A percentile compares a stretch with the other conserved stretches of the same genome.
phyloP scores from a whole-genome alignment of 495 filamentous ascomycete genomes.

The Astrothelium macrocarpum region DNA sequence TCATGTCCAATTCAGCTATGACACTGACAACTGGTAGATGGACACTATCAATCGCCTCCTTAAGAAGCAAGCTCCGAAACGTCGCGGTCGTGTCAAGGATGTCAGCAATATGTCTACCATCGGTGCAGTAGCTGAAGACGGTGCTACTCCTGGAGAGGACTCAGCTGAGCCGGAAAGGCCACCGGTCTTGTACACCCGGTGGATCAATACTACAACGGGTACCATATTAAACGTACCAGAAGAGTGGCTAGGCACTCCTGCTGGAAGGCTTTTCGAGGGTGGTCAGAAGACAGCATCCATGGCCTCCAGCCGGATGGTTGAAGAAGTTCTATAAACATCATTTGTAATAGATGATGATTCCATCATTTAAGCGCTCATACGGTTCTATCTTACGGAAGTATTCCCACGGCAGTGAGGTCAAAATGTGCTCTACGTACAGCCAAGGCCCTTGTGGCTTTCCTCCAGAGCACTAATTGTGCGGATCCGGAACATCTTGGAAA shows the following conservation, averaged over 20 bases:
- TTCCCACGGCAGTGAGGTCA: too few species aligned
- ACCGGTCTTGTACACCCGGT: conserved; percentile 64
- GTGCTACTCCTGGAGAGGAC: conserved; percentile 43
- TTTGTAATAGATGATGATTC: neutral
- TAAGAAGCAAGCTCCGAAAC: conserved; percentile 90
- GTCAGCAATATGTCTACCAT: conserved; percentile 25
- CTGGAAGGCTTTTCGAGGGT: conserved; percentile 51
- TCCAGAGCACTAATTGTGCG: too few species aligned
- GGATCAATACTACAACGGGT: conserved; percentile 63
- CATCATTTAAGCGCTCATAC: too few species aligned
- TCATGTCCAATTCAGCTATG: neutral
- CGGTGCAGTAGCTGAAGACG: conserved; percentile 43
- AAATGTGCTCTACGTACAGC: too few species aligned
- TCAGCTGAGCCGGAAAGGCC: conserved; percentile 40
- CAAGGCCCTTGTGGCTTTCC: too few species aligned
- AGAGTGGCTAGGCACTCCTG: conserved; percentile 66
- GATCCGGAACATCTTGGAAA: too few species aligned
- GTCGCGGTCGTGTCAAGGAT: conserved; percentile 44
- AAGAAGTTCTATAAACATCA: conserved; percentile 3
- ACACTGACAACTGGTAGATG: conserved; percentile 47
- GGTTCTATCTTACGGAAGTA: too few species aligned
- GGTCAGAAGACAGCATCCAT: neutral
- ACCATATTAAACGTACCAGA: conserved; percentile 64
- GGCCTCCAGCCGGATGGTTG: conserved; percentile 6
- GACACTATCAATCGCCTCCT: conserved; percentile 97